Evolutionary conservation across 2,329 filamentous ascomycete genomes (phyloP).

Genomic region (Aureobasidium pullulans): DNA sequence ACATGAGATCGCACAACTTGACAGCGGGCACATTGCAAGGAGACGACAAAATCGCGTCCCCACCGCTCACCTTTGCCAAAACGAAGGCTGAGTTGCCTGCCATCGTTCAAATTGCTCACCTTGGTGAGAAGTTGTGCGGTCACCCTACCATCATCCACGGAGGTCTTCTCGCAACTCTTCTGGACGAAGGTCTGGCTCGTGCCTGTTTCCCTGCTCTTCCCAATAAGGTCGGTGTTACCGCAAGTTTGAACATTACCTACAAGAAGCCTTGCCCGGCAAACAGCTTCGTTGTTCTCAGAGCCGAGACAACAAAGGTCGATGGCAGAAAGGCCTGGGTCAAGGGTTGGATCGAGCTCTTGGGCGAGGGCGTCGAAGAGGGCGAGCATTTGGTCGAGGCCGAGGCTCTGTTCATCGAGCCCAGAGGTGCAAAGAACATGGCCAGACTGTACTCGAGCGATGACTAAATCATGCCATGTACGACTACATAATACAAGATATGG

Average conservation of each 20-base stretch:
- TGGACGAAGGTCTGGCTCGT: slow-evolving; percentile 82
- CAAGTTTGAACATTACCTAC: slow-evolving; percentile 76
- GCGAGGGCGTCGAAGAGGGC: slow-evolving; percentile 38
- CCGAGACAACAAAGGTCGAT: slow-evolving; percentile 76
- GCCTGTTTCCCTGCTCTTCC: slow-evolving; percentile 86
- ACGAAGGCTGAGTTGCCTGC: slow-evolving; percentile 44
- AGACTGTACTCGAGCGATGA: slow-evolving; percentile 16
- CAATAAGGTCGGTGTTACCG: slow-evolving; percentile 78
- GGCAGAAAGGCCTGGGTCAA: slow-evolving; percentile 93
- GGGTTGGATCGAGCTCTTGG: slow-evolving; percentile 75
- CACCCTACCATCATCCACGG: slow-evolving; percentile 89
- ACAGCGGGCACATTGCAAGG: slow-evolving; percentile 75
- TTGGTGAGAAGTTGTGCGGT: slow-evolving; percentile 75
- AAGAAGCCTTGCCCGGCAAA: slow-evolving; percentile 69
- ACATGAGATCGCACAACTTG: slow-evolving; percentile 64
- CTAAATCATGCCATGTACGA: neutral
- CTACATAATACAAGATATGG: neutral
- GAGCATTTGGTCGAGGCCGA: slow-evolving; percentile 73
- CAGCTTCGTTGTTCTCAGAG: slow-evolving; percentile 68
- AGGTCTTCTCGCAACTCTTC: slow-evolving; percentile 79
- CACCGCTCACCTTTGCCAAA: slow-evolving; percentile 64
- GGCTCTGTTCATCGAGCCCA: slow-evolving; percentile 83
- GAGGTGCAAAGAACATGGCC: slow-evolving; percentile 55
- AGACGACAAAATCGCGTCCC: slow-evolving; percentile 67
- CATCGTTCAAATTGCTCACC: slow-evolving; percentile 62